Evolutionary conservation across 192 early-diverging fungal species (phyloP).

Genomic region (Borealophlyctis nickersoniae): DNA sequence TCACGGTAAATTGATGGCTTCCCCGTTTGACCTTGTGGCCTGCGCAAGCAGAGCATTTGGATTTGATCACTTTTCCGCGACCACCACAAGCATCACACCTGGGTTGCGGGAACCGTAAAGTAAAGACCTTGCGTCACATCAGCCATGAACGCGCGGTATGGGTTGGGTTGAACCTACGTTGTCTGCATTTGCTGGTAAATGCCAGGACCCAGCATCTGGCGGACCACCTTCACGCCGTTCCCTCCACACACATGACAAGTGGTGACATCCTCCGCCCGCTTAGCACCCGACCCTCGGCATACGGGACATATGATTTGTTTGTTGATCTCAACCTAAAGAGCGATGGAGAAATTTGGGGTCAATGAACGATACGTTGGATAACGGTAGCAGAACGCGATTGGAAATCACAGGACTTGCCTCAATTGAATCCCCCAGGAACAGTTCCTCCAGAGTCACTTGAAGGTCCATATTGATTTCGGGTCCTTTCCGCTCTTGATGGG

Average conservation of each 20-base stretch:
- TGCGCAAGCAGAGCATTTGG: constrained; percentile 76
- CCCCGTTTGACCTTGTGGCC: constrained; percentile 85
- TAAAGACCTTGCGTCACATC: neutral
- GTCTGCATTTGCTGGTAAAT: constrained; percentile 94
- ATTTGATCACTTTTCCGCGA: constrained; percentile 79
- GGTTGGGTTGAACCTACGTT: constrained; percentile 33
- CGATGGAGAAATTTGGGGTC: no score
- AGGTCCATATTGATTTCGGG: constrained; percentile 74
- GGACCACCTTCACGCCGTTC: constrained; percentile 72
- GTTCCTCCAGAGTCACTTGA: constrained; percentile 84
- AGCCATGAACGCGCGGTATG: neutral
- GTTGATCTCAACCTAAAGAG: constrained; percentile 73
- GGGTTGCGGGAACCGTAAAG: neutral
- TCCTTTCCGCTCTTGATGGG: constrained; percentile 75
- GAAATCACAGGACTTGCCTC: no score
- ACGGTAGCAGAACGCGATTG: neutral
- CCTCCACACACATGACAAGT: constrained; percentile 80
- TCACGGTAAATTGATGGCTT: constrained; percentile 72
- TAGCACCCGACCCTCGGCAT: constrained; percentile 91
- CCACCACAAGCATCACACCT: constrained; percentile 88
- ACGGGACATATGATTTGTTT: constrained; percentile 91
- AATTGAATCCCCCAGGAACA: constrained; percentile 78
- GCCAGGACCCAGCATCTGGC: constrained; percentile 86
- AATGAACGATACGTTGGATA: constrained; percentile 8
- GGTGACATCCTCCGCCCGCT: constrained; percentile 75